A percentile compares a stretch with the other conserved stretches of the same genome.
These are phyloP conservation scores for Ophiostoma populinum DNA, from an alignment of 2,329 filamentous ascomycete genomes.

Conservation along the genomic window DNA sequence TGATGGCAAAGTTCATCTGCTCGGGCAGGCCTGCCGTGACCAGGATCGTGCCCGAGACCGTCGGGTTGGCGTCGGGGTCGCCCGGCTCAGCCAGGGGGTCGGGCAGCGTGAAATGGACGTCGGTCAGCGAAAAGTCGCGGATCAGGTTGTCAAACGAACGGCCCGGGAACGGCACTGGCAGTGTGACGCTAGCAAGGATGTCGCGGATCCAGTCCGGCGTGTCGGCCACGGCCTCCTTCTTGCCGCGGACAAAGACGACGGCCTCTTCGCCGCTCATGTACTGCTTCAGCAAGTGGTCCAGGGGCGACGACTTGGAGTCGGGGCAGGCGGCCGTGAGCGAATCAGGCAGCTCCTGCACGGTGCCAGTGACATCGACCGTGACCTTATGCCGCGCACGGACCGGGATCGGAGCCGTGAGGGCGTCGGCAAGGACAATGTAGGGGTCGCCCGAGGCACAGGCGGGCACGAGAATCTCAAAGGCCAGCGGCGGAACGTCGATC, in stretches of 20 bases:
- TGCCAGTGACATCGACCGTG: slow-evolving; percentile 49
- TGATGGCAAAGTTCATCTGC: slow-evolving; percentile 72
- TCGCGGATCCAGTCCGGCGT: slow-evolving; percentile 73
- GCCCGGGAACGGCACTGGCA: slow-evolving; percentile 73
- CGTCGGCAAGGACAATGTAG: slow-evolving; percentile 64
- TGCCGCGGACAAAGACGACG: slow-evolving; percentile 69
- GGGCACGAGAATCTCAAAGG: slow-evolving; percentile 70
- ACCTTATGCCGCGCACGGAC: slow-evolving; percentile 54
- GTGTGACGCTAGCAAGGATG: slow-evolving; percentile 61
- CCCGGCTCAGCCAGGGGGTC: slow-evolving; percentile 61
- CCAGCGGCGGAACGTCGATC: slow-evolving; percentile 59
- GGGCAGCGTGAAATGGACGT: slow-evolving; percentile 76
- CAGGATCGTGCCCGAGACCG: slow-evolving; percentile 66
- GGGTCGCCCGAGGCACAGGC: slow-evolving; percentile 58
- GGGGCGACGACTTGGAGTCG: slow-evolving; percentile 57
- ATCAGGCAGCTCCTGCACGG: slow-evolving; percentile 57
- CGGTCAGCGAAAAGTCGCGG: slow-evolving; percentile 68
- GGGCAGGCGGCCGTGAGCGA: slow-evolving; percentile 60
- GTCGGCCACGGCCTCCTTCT: slow-evolving; percentile 42
- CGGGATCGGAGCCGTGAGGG: slow-evolving; percentile 47
- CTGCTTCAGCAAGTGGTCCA: slow-evolving; percentile 63
- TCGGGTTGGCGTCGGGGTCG: slow-evolving; percentile 55
- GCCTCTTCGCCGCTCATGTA: slow-evolving; percentile 70
- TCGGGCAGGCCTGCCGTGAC: slow-evolving; percentile 65
- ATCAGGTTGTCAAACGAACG: slow-evolving; percentile 68